phyloP scores from a whole-genome alignment of 2,329 filamentous ascomycete species.

The Camillea tinctor region DNA sequence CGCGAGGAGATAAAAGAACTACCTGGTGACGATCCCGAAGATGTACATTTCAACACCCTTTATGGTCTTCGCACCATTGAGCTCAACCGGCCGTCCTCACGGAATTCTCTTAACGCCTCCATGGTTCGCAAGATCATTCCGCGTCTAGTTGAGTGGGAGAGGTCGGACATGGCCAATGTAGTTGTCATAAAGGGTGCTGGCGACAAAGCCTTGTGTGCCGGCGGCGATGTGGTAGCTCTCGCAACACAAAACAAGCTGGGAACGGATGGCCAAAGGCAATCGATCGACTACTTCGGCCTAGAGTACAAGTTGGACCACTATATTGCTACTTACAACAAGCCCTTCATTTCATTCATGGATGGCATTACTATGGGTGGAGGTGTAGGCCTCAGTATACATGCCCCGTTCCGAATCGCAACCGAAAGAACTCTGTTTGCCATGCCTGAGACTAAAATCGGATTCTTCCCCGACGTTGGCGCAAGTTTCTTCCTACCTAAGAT shows the following conservation, averaged over 20 bases:
- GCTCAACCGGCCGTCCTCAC: conserved; percentile 88
- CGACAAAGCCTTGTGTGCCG: conserved; percentile 82
- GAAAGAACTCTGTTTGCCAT: conserved; percentile 96
- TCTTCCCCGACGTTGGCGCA: conserved; percentile 96
- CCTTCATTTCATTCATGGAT: conserved; percentile 94
- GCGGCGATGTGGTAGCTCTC: conserved; percentile 83
- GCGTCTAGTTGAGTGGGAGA: conserved; percentile 87
- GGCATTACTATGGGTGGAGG: conserved; percentile 98
- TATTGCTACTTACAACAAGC: conserved; percentile 91
- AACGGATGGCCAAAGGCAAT: conserved; percentile 67
- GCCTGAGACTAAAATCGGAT: conserved; percentile 97
- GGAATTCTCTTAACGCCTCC: conserved; percentile 88
- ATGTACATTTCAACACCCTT: conserved; percentile 87
- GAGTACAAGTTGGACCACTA: conserved; percentile 97
- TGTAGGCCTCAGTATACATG: conserved; percentile 90
- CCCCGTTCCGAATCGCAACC: conserved; percentile 93
- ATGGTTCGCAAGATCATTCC: conserved; percentile 96
- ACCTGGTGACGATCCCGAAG: conserved; percentile 72
- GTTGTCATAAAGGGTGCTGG: conserved; percentile 90
- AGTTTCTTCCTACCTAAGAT: conserved; percentile 94
- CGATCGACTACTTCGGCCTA: conserved; percentile 82
- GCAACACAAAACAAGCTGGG: conserved; percentile 71
- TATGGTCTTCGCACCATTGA: conserved; percentile 91
- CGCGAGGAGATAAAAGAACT: conserved; percentile 49
- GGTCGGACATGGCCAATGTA: conserved; percentile 91